Base-by-base conservation (phyloP, 306 rosid species). In the Quercus wislizeni region DNA sequence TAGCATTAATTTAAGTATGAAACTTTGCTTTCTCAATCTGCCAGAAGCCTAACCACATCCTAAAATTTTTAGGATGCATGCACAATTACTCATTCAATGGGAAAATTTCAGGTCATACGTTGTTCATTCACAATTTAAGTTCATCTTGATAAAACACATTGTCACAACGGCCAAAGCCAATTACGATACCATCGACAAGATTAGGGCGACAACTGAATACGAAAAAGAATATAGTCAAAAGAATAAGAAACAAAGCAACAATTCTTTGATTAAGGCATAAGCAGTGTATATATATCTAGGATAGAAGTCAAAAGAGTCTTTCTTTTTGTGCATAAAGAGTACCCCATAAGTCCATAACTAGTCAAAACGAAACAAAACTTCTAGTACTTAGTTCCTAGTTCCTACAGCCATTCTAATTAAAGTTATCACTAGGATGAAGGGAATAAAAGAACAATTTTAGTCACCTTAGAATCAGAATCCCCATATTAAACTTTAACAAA, bases 371-470 rank as follows among this genome's bases (percentile, higher is more conserved):
- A 62, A 68, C 62, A 63, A 79, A 43, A 64, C 75, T 51, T 27
- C 31, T 25, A 33, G 54, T 3, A 49, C 54, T 61, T 25, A 11
- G 20, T 72, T 55, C 83, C 83, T 25, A 11, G 20, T 72, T 55
- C 83, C 83, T 74, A 87, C 83, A 76, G 33, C 28, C 31, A 31
- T 59, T 61, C 67, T 43, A 72, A 52, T 71, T 70, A 85, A 77
- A 41, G 68, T 67, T 71, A 46, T 21, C 17, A 6, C 79, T 17
- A 78, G 55, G 69, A 59, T 14, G 56, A 35, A 55, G 56, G 65
- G 19, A 82, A 56, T 80, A 76, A 81, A 84, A 77, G 67, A 67
- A 67, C 86, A 77, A 79, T 41, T 41, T 41, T 0, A 61, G 59
- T 57, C 74, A n/a, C 33, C 84, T 55, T 38, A 75, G 81, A 84